A percentile compares a stretch with the other conserved stretches of the same genome.
Conservation (phyloP, 225 moss, liverwort and hornwort species). For the Marchantia paleacea region DNA sequence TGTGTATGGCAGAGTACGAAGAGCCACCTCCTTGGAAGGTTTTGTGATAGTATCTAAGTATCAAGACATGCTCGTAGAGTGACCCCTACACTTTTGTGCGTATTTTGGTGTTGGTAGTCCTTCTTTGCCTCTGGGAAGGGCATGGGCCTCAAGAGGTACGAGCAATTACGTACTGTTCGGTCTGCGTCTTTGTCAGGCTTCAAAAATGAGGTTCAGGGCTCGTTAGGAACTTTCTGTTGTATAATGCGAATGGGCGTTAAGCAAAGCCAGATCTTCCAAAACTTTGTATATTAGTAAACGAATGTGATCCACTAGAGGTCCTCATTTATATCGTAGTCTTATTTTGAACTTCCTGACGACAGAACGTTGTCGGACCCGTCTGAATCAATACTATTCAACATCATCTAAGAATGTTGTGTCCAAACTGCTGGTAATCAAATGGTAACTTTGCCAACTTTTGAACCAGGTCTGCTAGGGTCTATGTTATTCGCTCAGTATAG, state of each 20-base stretch:
- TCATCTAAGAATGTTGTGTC: background rate
- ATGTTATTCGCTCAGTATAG: background rate
- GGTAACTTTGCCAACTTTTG: background rate
- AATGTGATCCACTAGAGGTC: background rate
- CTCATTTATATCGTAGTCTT: background rate
- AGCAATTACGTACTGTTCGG: constrained; percentile 4
- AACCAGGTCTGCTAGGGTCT: too few relatives aligned
- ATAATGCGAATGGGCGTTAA: background rate
- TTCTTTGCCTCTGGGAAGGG: constrained; percentile 5
- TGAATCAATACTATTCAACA: background rate
- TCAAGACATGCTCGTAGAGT: constrained; percentile 2
- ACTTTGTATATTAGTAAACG: constrained; percentile 16
- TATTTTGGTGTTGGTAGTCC: background rate
- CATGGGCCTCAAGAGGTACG: background rate
- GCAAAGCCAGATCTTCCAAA: background rate
- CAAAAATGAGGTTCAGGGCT: background rate
- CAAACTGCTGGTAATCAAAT: background rate
- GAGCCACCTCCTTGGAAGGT: background rate
- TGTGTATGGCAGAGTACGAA: background rate
- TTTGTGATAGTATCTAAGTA: background rate
- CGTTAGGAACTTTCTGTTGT: background rate
- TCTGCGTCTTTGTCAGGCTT: background rate
- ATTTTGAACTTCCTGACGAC: background rate
- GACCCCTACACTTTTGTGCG: constrained; percentile 1
- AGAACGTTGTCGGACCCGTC: background rate